Base-by-base conservation (phyloP, 495 filamentous ascomycete species). In the Antarctomyces pellizariae region DNA sequence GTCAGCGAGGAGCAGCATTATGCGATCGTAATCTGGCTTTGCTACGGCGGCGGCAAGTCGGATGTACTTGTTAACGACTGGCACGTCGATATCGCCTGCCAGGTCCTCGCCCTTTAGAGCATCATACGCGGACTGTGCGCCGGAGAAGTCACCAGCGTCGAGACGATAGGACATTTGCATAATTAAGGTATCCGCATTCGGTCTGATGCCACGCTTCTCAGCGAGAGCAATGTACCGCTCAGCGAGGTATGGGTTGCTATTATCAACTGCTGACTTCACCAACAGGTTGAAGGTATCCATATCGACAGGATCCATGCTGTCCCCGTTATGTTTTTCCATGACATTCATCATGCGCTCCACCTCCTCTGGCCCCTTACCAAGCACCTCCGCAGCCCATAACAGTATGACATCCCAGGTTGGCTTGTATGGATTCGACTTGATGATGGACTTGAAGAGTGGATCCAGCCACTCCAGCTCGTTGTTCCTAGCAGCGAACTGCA, bases 111-210 rank as follows among this genome's bases (percentile, higher is more conserved):
- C 51, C 26, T 62, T 57, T 7, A 80, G 47, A 4, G 62, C 54
- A 25, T 64, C 54, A 34, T 78, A 75, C 15, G 64, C 58, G 2
- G 53, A 50, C 9, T 64, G 54, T 7, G 77, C 71, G 12, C 68
- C 69, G 22, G 62, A 52, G 6, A 84, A 44, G 44, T 92, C 71
- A 1, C 59, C 53, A 8, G 67, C 67, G 27, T 64, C 59, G 3
- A 89, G 55, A 4, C 63, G 63, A 32, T 84, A 79, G 28, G 73
- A 61, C 24, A 93, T 56, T 42, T 79, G 71, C 12, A 90, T 49
- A 16, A 79, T 50, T 33, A 63, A 67, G 0, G 80, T 86, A 30
- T 54, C 47, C 3, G 56, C 52, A 43, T 82, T 54, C 0, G 71
- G 65, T 21, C 53, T 31, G 11, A 91, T 64, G 3, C 53, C 59